These are phyloP conservation scores for Pseudoscleropodium purum DNA, from an alignment of 225 moss, liverwort and hornwort species.

Conservation along the genomic window DNA sequence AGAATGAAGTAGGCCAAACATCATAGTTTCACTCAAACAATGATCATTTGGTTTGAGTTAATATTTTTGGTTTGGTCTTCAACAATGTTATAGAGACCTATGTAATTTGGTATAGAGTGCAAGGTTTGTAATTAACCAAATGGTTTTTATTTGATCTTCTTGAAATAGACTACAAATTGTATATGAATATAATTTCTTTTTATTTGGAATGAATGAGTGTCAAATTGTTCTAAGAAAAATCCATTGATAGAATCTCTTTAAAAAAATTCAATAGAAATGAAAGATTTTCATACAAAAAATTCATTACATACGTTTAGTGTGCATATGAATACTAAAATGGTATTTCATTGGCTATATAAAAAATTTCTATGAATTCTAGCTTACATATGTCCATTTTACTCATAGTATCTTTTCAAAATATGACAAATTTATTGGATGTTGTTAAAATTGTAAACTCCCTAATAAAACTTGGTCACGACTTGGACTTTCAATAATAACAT, in stretches of 20 bases:
- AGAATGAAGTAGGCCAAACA: rapidly evolving
- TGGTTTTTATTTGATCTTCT: not conserved
- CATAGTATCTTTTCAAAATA: not conserved
- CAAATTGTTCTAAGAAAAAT: not conserved
- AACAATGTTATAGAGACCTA: not conserved
- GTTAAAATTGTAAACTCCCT: rapidly evolving
- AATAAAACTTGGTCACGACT: not conserved
- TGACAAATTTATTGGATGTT: not conserved
- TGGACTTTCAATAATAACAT: not conserved
- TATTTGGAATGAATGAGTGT: not conserved
- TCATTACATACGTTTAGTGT: not conserved
- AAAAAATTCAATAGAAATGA: not conserved
- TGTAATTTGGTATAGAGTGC: not conserved
- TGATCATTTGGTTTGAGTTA: not conserved
- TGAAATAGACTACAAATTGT: too few relatives aligned
- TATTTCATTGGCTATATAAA: not conserved
- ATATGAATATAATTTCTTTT: not conserved
- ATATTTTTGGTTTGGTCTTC: not conserved
- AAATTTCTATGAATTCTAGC: not conserved
- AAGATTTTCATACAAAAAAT: not conserved
- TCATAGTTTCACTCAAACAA: rapidly evolving
- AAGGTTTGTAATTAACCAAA: not conserved
- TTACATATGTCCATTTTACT: not conserved
- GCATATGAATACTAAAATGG: not conserved
- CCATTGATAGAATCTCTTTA: not conserved